A percentile compares a stretch with the other conserved stretches of the same genome.
phyloP scores from a whole-genome alignment of 139 green algal species.

The Eudorina sp. region DNA sequence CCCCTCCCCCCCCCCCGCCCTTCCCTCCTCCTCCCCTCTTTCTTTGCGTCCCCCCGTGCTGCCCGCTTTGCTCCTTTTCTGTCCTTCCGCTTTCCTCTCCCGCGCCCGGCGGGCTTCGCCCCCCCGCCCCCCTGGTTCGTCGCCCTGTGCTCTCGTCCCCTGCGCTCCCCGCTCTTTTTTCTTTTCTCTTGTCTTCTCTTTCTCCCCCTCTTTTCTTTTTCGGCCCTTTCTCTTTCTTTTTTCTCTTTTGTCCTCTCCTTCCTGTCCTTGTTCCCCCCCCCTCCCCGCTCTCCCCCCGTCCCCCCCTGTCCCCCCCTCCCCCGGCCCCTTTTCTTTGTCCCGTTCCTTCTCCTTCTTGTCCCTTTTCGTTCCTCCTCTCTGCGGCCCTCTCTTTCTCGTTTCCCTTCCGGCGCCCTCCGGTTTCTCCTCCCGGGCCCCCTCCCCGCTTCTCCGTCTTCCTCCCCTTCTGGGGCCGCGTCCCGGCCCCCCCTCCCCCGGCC shows the following conservation, averaged over 20 bases:
- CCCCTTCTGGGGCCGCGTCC: not conserved
- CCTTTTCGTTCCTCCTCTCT: not conserved
- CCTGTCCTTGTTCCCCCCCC: not conserved
- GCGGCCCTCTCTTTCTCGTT: not conserved
- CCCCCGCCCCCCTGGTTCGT: not conserved
- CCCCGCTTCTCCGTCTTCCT: not conserved
- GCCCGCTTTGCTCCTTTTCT: not conserved
- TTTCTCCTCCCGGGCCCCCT: not conserved
- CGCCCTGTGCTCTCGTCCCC: not conserved
- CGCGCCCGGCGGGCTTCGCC: not conserved
- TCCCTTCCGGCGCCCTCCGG: not conserved
- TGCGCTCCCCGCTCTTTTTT: slow-evolving; percentile 19
- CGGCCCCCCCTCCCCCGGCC: too few relatives aligned
- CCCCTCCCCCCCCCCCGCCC: not conserved
- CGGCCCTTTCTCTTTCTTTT: not conserved
- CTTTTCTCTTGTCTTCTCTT: not conserved
- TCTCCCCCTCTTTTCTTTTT: not conserved
- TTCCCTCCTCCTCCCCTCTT: not conserved
- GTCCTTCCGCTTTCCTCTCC: not conserved
- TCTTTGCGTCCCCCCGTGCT: not conserved
- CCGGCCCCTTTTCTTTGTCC: not conserved
- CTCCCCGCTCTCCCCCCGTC: not conserved
- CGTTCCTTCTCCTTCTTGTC: not conserved
- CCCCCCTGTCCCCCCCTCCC: too few relatives aligned
- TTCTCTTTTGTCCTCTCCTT: too few relatives aligned